phyloP scores from a whole-genome alignment of 345 rosid genomes.

The Gossypium longicalyx region DNA sequence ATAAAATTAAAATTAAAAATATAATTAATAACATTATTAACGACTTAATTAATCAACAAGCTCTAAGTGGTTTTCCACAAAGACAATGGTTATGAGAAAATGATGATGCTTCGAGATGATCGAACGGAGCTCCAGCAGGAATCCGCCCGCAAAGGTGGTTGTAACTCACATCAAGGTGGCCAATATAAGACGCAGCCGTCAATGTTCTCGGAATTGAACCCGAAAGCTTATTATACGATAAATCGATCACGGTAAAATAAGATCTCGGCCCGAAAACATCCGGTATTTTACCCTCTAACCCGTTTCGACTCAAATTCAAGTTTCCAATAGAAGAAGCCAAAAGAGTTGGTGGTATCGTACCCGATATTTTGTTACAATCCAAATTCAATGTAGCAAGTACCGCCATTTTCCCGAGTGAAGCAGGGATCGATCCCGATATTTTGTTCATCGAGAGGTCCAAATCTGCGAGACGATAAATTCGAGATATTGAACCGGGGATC shows the following conservation, averaged over 20 bases:
- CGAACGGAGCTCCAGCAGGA: conserved; percentile 69
- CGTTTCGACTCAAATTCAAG: conserved; percentile 64
- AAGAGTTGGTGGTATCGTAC: conserved; percentile 49
- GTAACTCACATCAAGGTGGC: conserved; percentile 85
- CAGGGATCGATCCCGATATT: conserved; percentile 58
- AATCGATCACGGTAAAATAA: conserved; percentile 65
- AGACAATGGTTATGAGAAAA: conserved; percentile 67
- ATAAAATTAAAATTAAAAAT: too few species aligned
- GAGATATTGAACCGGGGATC: conserved; percentile 54
- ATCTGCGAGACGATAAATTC: conserved; percentile 77
- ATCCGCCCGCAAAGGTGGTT: conserved; percentile 81
- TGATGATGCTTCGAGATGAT: conserved; percentile 81
- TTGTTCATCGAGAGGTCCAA: conserved; percentile 67
- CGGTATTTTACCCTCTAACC: conserved; percentile 50
- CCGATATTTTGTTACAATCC: conserved; percentile 60
- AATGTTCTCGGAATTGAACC: conserved; percentile 64
- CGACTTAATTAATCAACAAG: conserved; percentile 29
- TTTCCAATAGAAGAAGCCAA: conserved; percentile 52
- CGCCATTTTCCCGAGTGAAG: conserved; percentile 67
- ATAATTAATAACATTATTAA: not conserved
- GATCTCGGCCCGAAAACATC: conserved; percentile 72
- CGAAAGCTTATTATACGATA: conserved; percentile 52
- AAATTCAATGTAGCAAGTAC: conserved; percentile 78
- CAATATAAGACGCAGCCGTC: conserved; percentile 56
- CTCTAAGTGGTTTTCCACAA: conserved; percentile 69